Conservation (phyloP, 495 filamentous ascomycete genomes). For the Cercophora newfieldiana region DNA sequence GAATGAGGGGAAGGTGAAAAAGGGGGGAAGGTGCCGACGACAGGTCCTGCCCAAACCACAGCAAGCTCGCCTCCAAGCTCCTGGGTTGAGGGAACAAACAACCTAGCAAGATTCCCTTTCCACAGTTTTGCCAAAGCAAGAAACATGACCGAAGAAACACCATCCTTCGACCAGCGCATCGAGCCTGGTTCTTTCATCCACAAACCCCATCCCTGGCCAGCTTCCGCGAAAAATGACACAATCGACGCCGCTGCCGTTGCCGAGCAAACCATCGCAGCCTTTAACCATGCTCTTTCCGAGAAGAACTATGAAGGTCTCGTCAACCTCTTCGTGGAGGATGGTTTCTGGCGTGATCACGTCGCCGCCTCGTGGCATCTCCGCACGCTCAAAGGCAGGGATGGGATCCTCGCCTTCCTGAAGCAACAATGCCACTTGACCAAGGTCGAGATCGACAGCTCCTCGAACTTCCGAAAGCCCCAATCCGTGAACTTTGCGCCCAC, state of each 20-base stretch:
- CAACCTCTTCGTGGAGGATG: slow-evolving; percentile 54
- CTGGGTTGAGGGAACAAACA: no score
- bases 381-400: slow-evolving; percentile 56
- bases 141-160: slow-evolving; percentile 4
- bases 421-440: slow-evolving; percentile 40
- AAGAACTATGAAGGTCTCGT: slow-evolving; percentile 38
- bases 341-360: slow-evolving; percentile 67
- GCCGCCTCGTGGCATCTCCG: slow-evolving; percentile 60
- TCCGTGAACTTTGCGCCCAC: slow-evolving; percentile 44
- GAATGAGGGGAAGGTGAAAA: neutral
- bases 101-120: neutral
- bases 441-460: slow-evolving; percentile 52
- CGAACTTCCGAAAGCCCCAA: slow-evolving; percentile 47
- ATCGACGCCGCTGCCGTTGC: slow-evolving; percentile 52
- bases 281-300: slow-evolving; percentile 50
- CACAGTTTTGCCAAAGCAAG: neutral
- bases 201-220: slow-evolving; percentile 44
- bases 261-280: slow-evolving; percentile 38
- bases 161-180: slow-evolving; percentile 54
- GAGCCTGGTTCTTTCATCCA: slow-evolving; percentile 62
- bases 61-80: no score
- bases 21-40: neutral
- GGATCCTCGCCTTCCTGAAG: slow-evolving; percentile 53
- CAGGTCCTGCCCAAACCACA: neutral
- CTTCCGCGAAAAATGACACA: slow-evolving; percentile 23